These are phyloP conservation scores for Ceratocystis huliohia DNA, from an alignment of 2,329 filamentous ascomycete genomes.

Conservation along the genomic window DNA sequence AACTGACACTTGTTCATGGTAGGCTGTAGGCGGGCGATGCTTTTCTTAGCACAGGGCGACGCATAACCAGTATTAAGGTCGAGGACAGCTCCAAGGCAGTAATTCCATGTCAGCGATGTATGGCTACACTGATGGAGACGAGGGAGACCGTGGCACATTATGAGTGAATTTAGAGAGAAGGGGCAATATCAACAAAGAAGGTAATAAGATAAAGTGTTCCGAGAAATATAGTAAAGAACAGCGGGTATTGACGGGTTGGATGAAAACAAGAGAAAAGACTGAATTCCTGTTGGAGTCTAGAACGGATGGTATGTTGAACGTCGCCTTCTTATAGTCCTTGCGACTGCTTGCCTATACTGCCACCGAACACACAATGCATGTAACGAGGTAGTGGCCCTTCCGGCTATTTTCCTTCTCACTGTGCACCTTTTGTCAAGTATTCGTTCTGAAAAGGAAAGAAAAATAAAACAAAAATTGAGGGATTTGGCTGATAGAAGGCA, in stretches of 20 bases:
- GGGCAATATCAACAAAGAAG: not conserved
- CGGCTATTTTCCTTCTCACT: not conserved
- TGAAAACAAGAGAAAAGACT: not conserved
- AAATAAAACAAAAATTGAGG: no score
- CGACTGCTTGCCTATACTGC: not conserved
- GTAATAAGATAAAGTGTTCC: not conserved
- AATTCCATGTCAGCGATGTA: conserved; percentile 44
- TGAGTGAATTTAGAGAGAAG: conserved; percentile 19
- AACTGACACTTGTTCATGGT: conserved; percentile 37
- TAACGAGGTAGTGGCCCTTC: not conserved
- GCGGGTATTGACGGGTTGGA: not conserved
- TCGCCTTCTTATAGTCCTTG: not conserved
- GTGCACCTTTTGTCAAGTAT: not conserved
- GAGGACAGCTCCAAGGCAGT: conserved; percentile 36
- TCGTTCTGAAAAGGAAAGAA: not conserved
- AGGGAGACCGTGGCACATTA: conserved; percentile 44
- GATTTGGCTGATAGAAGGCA: not conserved
- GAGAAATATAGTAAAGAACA: not conserved
- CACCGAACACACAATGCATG: not conserved
- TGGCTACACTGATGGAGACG: conserved; percentile 41
- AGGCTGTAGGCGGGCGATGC: conserved; percentile 36
- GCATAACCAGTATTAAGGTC: conserved; percentile 39
- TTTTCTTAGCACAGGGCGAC: conserved; percentile 37
- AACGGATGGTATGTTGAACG: not conserved
- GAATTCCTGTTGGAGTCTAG: not conserved